A percentile compares a stretch with the other conserved stretches of the same genome.
Conservation (phyloP, 768 basidiomycete species). For the Myochromella boudieri region DNA sequence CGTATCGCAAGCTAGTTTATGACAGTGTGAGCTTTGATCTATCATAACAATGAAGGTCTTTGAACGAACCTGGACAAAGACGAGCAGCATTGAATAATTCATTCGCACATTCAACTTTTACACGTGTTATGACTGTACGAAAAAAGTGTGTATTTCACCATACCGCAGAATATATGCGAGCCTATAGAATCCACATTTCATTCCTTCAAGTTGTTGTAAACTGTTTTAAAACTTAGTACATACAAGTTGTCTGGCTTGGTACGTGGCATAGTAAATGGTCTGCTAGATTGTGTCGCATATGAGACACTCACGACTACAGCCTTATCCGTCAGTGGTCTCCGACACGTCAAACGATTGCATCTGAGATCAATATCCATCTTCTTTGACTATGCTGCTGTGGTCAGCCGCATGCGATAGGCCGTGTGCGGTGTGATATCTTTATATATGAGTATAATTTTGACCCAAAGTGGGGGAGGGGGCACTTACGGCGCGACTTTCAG, state of each 20-base stretch:
- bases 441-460: too few species aligned
- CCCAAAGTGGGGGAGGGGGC: too few species aligned
- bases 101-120: slow-evolving; percentile 74
- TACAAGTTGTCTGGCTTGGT: slow-evolving; percentile 24
- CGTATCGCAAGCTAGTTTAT: slow-evolving; percentile 71
- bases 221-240: slow-evolving; percentile 6
- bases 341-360: slow-evolving; percentile 79
- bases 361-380: slow-evolving; percentile 75
- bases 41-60: not conserved
- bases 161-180: slow-evolving; percentile 87
- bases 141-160: slow-evolving; percentile 11
- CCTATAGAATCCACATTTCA: slow-evolving; percentile 38
- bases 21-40: not conserved
- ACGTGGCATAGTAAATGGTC: too few species aligned
- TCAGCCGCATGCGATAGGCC: too few species aligned
- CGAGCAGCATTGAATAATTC: slow-evolving; percentile 77
- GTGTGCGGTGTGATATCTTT: too few species aligned
- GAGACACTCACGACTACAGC: slow-evolving; percentile 74
- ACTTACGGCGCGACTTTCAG: too few species aligned
- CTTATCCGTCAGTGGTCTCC: slow-evolving; percentile 66
- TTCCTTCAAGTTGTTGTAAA: slow-evolving; percentile 27
- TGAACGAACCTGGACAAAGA: slow-evolving; percentile 67
- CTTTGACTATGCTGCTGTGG: too few species aligned
- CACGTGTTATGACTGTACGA: not conserved
- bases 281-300: too few species aligned